Evolutionary conservation across 1,284 basidiomycete genomes (phyloP), one percentile per base, ranked within the genome.

Genomic region (Kalmanozyma brasiliensis): DNA sequence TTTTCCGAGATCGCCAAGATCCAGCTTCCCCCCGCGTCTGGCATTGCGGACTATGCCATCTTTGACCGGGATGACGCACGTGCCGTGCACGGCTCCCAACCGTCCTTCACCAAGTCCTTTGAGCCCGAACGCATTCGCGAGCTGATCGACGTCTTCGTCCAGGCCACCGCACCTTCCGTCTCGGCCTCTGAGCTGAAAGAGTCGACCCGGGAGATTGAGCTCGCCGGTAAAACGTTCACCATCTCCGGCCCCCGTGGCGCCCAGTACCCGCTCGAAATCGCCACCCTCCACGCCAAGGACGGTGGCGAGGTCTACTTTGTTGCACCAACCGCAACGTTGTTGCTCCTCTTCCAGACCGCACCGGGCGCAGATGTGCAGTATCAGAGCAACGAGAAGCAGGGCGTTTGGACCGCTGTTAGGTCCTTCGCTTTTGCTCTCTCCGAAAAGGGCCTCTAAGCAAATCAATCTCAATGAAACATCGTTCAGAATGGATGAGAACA

Each of bases 261-360:
- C 8, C 69, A 72, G 52, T 37, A 63, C 29, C 69, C 69, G 0
- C 14, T 49, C 3, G 63, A 72, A n/a, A 34, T 72, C 8, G 59
- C 49, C 10, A 63, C 69, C 0, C 38, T 72, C 1, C 69, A 72
- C 32, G 45, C 17, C 44, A 67, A 20, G 48, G 22, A 33, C 3
- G 40, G 41, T 0, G 56, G 29, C 1, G 48, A 65, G 9, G 63
- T 72, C 9, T 49, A 53, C 24, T 72, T 72, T 33, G 63, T 60
- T 4, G 60, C 63, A 2, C 47, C 56, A 2, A 63, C 63, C 0
- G 69, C 69, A 6, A 67, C 59, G 8, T 23, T 72, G 36, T 22
- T 72, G 44, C n/a, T 72, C 5, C 26, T 72, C 1, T 56, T 72
- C 52, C 52, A 67, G 56, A 59, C 69, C 0, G 63, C 55, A 0